Evolutionary conservation across 2,329 filamentous ascomycete species (phyloP).

Genomic region (Colletotrichum lindemuthianum): DNA sequence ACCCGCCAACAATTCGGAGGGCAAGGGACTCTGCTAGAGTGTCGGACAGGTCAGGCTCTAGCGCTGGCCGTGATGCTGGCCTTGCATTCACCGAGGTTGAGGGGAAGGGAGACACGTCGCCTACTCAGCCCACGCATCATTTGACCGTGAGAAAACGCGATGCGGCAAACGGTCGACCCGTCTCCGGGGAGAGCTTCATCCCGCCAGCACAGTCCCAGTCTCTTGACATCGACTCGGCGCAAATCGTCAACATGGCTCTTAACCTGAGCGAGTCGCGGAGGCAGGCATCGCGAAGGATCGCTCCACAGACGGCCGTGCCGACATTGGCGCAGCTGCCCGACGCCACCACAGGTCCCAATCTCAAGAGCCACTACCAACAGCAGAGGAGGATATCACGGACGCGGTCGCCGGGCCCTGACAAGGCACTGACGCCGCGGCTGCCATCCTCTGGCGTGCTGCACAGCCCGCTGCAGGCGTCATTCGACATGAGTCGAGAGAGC

Average conservation of each 20-base stretch:
- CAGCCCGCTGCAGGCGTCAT: constrained; percentile 58
- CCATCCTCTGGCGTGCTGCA: constrained; percentile 52
- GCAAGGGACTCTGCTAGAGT: constrained; percentile 20
- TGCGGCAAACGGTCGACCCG: constrained; percentile 38
- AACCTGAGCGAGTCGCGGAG: constrained; percentile 85
- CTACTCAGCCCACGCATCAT: constrained; percentile 16
- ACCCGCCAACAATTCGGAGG: constrained; percentile 28
- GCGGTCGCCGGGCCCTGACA: constrained; percentile 66
- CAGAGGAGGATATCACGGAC: constrained; percentile 72
- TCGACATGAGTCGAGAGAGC: constrained; percentile 55
- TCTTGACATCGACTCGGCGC: constrained; percentile 80
- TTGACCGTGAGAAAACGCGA: constrained; percentile 34
- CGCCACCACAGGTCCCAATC: constrained; percentile 64
- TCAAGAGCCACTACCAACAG: constrained; percentile 77
- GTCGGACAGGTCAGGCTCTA: constrained; percentile 27
- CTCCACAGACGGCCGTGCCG: constrained; percentile 58
- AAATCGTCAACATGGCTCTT: constrained; percentile 93
- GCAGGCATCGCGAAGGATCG: constrained; percentile 68
- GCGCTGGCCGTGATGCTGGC: constrained; percentile 27
- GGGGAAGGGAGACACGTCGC: constrained; percentile 20
- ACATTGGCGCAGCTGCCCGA: constrained; percentile 63
- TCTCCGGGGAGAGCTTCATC: constrained; percentile 31
- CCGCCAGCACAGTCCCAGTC: constrained; percentile 40
- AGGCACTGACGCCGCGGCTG: constrained; percentile 51
- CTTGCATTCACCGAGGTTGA: constrained; percentile 7